Percentiles rank a stretch among this genome's conserved stretches.
Evolutionary conservation across 116 monocot genomes (phyloP).

Genomic region (Posidonia oceanica): DNA sequence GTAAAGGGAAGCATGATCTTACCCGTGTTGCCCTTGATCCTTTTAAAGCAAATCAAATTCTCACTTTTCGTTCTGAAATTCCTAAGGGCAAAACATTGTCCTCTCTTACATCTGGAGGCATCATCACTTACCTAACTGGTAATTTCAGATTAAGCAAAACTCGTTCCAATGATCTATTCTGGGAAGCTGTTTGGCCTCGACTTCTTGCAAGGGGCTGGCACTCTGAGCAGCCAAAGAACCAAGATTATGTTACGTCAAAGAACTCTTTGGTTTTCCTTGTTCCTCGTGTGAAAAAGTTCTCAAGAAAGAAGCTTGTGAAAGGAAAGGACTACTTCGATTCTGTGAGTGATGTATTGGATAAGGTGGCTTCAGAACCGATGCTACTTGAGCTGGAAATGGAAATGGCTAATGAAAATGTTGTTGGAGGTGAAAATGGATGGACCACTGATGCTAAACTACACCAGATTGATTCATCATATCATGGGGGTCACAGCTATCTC

Average conservation of each 20-base stretch:
- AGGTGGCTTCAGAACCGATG: constrained; percentile 64
- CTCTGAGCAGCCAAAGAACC: constrained; percentile 62
- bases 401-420: not conserved
- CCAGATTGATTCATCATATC: constrained; percentile 15
- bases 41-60: constrained; percentile 17
- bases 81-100: constrained; percentile 68
- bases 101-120: constrained; percentile 49
- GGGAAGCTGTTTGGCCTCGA: constrained; percentile 88
- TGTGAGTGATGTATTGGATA: constrained; percentile 66
- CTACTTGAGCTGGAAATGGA: constrained; percentile 64
- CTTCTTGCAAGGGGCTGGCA: constrained; percentile 82
- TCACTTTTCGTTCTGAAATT: constrained; percentile 38
- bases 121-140: constrained; percentile 75
- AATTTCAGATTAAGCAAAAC: constrained; percentile 81
- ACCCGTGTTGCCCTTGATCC: constrained; percentile 42
- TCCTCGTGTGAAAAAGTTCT: constrained; percentile 73
- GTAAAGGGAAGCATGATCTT: constrained; percentile 60
- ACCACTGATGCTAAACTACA: constrained; percentile 5
- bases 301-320: constrained; percentile 49
- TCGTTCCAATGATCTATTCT: constrained; percentile 73
- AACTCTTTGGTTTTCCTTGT: constrained; percentile 60
- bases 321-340: constrained; percentile 83
- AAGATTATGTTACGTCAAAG: constrained; percentile 17
- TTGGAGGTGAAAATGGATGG: constrained; percentile 13
- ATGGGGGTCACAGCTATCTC: constrained; percentile 17